These are phyloP conservation scores for Geotrichum restrictum DNA, from an alignment of 1,139 yeast genomes.

Conservation along the genomic window DNA sequence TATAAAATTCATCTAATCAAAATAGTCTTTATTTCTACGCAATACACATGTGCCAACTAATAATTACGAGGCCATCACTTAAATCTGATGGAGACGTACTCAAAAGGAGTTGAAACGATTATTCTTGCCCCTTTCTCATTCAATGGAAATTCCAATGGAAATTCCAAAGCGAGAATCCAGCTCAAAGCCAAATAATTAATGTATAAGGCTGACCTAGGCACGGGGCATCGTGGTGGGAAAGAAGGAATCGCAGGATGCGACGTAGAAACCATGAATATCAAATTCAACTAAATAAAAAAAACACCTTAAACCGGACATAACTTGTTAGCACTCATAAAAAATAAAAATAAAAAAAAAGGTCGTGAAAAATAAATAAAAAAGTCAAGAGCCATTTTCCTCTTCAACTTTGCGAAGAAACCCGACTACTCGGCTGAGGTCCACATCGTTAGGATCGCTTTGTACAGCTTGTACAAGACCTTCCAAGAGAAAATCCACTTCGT, in stretches of 20 bases:
- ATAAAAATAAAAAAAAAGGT: not conserved
- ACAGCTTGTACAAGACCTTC: conserved; percentile 88
- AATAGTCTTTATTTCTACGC: too few species aligned
- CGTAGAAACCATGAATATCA: not conserved
- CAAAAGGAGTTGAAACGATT: conserved; percentile 8
- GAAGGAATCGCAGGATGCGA: not conserved
- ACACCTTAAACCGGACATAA: not conserved
- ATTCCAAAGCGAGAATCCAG: conserved; percentile 2
- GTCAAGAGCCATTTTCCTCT: conserved; percentile 10
- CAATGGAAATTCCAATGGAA: not conserved
- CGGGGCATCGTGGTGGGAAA: conserved; percentile 5
- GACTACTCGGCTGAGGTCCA: conserved; percentile 52
- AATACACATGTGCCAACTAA: conserved; percentile 6
- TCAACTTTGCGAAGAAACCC: conserved; percentile 47
- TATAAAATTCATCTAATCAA: too few species aligned
- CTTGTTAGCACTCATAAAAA: not conserved
- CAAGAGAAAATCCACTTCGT: conserved; percentile 74
- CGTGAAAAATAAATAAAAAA: not conserved
- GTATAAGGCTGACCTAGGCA: conserved; percentile 14
- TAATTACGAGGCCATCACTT: conserved; percentile 16
- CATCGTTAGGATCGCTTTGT: conserved; percentile 71
- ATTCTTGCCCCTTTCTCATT: conserved; percentile 9
- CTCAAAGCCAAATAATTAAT: conserved; percentile 10
- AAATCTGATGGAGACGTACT: conserved; percentile 13
- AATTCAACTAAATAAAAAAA: not conserved